A percentile compares a stretch with the other conserved stretches of the same genome.
phyloP scores from a whole-genome alignment of 805 yeast species.

The Yarrowia sp. region DNA sequence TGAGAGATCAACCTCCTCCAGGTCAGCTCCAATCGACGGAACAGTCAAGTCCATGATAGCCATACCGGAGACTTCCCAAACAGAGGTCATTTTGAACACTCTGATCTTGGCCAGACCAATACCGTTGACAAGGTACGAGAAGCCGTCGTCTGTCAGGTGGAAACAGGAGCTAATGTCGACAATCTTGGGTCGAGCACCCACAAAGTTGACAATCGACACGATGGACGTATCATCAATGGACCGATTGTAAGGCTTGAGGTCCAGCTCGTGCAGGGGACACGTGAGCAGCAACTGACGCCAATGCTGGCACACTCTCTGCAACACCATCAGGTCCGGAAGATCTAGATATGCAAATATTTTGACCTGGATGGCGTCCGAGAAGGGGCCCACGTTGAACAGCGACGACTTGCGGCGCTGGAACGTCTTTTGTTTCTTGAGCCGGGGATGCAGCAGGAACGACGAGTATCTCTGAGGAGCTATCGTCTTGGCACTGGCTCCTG shows the following conservation, averaged over 20 bases:
- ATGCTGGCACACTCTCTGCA: constrained; percentile 64
- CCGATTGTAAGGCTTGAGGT: constrained; percentile 68
- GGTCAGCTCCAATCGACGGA: constrained; percentile 64
- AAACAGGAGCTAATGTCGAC: constrained; percentile 76
- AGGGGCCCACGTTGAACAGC: constrained; percentile 60
- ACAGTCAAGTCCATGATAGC: constrained; percentile 80
- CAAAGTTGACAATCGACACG: constrained; percentile 68
- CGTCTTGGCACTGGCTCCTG: constrained; percentile 3
- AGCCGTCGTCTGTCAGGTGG: constrained; percentile 79
- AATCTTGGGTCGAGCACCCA: constrained; percentile 67
- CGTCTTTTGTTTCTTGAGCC: constrained; percentile 37
- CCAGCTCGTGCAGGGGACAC: constrained; percentile 64
- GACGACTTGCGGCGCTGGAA: constrained; percentile 60
- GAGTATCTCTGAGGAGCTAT: constrained; percentile 24
- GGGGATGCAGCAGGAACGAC: constrained; percentile 38
- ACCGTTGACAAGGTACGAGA: constrained; percentile 71
- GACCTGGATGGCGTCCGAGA: constrained; percentile 67
- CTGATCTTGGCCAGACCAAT: constrained; percentile 70
- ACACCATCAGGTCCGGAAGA: constrained; percentile 66
- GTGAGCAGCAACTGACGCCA: constrained; percentile 72
- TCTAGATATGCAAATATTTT: constrained; percentile 61
- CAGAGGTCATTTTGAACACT: constrained; percentile 66
- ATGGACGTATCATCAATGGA: constrained; percentile 64
- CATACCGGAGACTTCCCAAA: constrained; percentile 82
- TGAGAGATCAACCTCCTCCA: constrained; percentile 68